Conservation (phyloP, 2,329 filamentous ascomycete genomes). For the Paraphaeosphaeria sporulosa region DNA sequence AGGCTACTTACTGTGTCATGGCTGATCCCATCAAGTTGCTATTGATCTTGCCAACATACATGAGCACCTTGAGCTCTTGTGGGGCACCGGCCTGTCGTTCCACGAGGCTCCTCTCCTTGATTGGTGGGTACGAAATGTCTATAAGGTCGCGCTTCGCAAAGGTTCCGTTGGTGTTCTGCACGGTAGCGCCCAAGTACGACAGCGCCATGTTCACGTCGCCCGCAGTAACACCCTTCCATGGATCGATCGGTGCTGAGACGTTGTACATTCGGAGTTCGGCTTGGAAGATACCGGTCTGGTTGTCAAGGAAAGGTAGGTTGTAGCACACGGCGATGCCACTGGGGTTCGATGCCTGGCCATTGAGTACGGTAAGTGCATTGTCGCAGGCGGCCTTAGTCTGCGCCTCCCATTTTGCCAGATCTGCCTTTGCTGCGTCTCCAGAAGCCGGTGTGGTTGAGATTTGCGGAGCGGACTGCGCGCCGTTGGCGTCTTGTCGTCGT, state of each 20-base stretch:
- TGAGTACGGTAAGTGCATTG: constrained; percentile 62
- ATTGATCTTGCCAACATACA: constrained; percentile 75
- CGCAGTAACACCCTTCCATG: constrained; percentile 53
- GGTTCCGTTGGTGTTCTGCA: constrained; percentile 48
- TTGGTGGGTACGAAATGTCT: constrained; percentile 35
- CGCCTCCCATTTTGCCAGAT: constrained; percentile 46
- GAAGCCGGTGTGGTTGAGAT: constrained; percentile 42
- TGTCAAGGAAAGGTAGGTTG: constrained; percentile 77
- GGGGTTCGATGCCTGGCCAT: constrained; percentile 69
- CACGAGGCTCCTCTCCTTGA: constrained; percentile 32
- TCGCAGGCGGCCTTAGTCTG: constrained; percentile 64
- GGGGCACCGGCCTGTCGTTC: constrained; percentile 40
- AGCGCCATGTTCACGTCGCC: constrained; percentile 52
- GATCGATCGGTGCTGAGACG: constrained; percentile 64
- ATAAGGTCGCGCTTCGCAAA: constrained; percentile 39
- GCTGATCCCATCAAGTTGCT: constrained; percentile 60
- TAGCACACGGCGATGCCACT: constrained; percentile 83
- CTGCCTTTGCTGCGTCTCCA: constrained; percentile 42
- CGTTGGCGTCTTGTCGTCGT: constrained; percentile 44
- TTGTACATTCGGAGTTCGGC: constrained; percentile 80
- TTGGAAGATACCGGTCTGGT: constrained; percentile 72
- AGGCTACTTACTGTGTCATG: constrained; percentile 66
- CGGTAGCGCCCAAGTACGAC: constrained; percentile 52
- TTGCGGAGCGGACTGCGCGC: constrained; percentile 36
- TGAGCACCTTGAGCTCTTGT: constrained; percentile 65